Conservation (phyloP, 2,329 filamentous ascomycete genomes). For the Colletotrichum liaoningense region DNA sequence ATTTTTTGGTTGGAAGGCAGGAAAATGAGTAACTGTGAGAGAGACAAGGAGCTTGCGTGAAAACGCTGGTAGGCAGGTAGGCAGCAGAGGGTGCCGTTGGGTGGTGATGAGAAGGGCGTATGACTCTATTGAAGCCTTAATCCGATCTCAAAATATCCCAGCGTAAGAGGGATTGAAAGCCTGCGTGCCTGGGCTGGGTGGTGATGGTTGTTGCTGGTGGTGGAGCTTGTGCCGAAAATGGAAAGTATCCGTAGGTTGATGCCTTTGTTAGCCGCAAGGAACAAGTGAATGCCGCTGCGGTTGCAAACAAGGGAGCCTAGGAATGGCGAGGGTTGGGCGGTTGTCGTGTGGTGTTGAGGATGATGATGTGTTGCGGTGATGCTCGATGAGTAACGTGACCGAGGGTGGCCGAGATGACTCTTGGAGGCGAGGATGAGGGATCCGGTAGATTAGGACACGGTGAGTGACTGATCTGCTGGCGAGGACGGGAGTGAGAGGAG, state of each 20-base stretch:
- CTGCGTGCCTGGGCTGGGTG: constrained; percentile 25
- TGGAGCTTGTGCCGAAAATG: constrained; percentile 16
- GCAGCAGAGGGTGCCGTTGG: constrained; percentile 12
- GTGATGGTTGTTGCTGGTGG: background rate
- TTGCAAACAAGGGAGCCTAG: constrained; percentile 36
- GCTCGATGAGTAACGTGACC: constrained; percentile 34
- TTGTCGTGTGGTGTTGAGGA: constrained; percentile 22
- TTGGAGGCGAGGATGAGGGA: constrained; percentile 35
- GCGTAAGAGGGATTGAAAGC: constrained; percentile 17
- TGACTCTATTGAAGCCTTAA: constrained; percentile 5
- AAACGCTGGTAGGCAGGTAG: constrained; percentile 7
- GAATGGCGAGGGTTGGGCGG: constrained; percentile 32
- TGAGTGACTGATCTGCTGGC: constrained; percentile 33
- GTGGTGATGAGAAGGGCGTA: background rate
- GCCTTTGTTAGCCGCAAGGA: constrained; percentile 53
- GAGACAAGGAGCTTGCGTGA: constrained; percentile 4
- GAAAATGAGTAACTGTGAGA: constrained; percentile 23
- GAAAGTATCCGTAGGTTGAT: constrained; percentile 17
- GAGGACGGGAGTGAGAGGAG: constrained; percentile 31
- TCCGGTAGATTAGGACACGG: constrained; percentile 34
- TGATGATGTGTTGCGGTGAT: constrained; percentile 19
- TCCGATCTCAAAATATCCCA: constrained; percentile 18
- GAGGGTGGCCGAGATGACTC: constrained; percentile 32
- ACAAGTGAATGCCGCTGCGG: constrained; percentile 64
- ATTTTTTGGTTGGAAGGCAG: background rate